Evolutionary conservation across 495 filamentous ascomycete species (phyloP).

Genomic region (Hypomontagnella submonticulosa): DNA sequence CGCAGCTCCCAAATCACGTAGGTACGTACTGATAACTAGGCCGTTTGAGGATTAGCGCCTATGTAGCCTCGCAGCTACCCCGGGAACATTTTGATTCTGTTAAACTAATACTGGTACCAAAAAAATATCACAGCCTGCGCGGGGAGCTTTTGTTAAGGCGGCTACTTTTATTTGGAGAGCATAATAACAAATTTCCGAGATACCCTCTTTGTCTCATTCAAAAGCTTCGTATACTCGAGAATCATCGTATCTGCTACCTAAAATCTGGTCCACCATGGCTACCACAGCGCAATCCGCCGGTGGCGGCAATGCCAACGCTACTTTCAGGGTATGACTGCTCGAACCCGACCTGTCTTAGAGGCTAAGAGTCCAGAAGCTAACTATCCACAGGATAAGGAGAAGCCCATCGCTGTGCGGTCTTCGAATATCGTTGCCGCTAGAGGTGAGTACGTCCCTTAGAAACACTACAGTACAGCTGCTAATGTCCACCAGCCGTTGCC

Average conservation of each 20-base stretch:
- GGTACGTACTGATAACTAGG: slow-evolving; percentile 22
- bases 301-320: slow-evolving; percentile 69
- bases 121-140: slow-evolving; percentile 39
- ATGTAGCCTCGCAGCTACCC: slow-evolving; percentile 48
- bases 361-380: slow-evolving; percentile 54
- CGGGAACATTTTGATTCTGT: slow-evolving; percentile 31
- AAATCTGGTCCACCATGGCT: slow-evolving; percentile 67
- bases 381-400: slow-evolving; percentile 86
- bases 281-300: slow-evolving; percentile 64
- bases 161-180: slow-evolving; percentile 9
- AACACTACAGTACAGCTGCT: slow-evolving; percentile 13
- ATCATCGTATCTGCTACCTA: not conserved
- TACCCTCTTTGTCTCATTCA: not conserved
- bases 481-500: slow-evolving; percentile 75
- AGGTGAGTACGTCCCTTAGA: slow-evolving; percentile 65
- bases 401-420: slow-evolving; percentile 94
- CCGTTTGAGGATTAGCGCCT: slow-evolving; percentile 19
- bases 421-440: slow-evolving; percentile 96
- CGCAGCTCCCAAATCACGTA: slow-evolving; percentile 22
- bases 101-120: slow-evolving; percentile 23
- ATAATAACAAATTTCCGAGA: slow-evolving; percentile 3
- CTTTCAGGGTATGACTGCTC: slow-evolving; percentile 76
- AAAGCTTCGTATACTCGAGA: not conserved
- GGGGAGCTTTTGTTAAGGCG: slow-evolving; percentile 25
- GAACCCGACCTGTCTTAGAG: slow-evolving; percentile 13